Evolutionary conservation across 2,329 filamentous ascomycete species (phyloP).

Genomic region (Talaromyces funiculosus): DNA sequence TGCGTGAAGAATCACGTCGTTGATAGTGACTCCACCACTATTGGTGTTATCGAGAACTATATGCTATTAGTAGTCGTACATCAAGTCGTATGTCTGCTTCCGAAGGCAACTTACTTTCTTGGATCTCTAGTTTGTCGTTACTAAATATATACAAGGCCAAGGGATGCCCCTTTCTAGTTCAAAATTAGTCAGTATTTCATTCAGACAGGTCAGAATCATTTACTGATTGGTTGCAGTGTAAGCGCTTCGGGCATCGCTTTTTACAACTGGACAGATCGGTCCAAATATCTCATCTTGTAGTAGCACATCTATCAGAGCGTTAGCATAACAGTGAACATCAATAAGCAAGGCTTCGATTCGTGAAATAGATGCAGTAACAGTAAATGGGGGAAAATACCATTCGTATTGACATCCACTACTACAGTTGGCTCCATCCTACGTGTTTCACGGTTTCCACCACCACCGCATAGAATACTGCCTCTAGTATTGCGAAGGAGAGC

Average conservation of each 20-base stretch:
- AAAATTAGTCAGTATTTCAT: background rate
- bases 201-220: background rate
- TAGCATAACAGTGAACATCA: background rate
- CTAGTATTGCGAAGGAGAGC: conserved; percentile 31
- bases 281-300: conserved; percentile 45
- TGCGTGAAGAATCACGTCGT: conserved; percentile 45
- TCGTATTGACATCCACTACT: conserved; percentile 30
- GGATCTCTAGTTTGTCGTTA: conserved; percentile 18
- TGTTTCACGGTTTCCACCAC: conserved; percentile 25
- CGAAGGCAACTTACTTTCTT: background rate
- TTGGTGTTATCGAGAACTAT: conserved; percentile 21
- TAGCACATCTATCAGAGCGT: conserved; percentile 25
- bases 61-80: background rate
- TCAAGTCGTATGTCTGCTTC: too few species aligned
- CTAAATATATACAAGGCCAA: conserved; percentile 43
- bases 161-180: conserved; percentile 20
- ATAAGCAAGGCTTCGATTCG: too few species aligned
- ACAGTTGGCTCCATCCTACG: conserved; percentile 36
- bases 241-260: background rate
- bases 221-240: conserved; percentile 4
- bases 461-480: conserved; percentile 36
- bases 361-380: background rate
- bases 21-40: conserved; percentile 50
- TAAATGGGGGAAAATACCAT: conserved; percentile 16
- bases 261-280: conserved; percentile 39